Conservation (phyloP, 768 basidiomycete genomes). For the Boletus vermiculosoides region DNA sequence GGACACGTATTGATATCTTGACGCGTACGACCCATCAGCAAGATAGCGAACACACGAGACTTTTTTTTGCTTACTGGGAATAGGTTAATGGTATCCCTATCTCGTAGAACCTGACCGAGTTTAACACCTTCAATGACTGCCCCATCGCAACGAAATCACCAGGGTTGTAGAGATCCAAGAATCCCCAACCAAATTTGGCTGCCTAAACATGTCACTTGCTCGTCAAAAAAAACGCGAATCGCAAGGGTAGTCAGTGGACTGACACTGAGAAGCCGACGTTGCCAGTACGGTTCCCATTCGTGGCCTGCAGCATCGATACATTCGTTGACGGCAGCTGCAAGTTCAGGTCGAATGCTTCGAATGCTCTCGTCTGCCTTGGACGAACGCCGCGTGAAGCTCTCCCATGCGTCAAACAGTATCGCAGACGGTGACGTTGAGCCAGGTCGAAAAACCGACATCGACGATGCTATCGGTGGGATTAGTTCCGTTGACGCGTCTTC, state of each 20-base stretch:
- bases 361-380: conserved; percentile 94
- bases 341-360: conserved; percentile 80
- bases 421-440: conserved; percentile 91
- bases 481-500: not conserved
- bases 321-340: conserved; percentile 83
- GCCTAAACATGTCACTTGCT: conserved; percentile 48
- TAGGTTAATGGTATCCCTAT: conserved; percentile 93
- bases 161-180: conserved; percentile 90
- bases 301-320: conserved; percentile 92
- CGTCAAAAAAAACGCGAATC: not conserved
- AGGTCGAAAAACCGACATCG: conserved; percentile 82
- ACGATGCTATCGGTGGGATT: conserved; percentile 53
- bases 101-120: conserved; percentile 88
- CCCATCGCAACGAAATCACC: conserved; percentile 92
- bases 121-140: conserved; percentile 88
- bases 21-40: conserved; percentile 3
- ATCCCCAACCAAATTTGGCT: conserved; percentile 95
- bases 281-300: conserved; percentile 91
- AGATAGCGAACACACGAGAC: not conserved
- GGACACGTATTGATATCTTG: conserved; percentile 83
- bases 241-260: not conserved
- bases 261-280: conserved; percentile 81
- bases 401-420: conserved; percentile 90
- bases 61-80: conserved; percentile 61
- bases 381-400: conserved; percentile 77